These are phyloP conservation scores for Fusarium humuli DNA, from an alignment of 2,329 filamentous ascomycete species.

Conservation along the genomic window DNA sequence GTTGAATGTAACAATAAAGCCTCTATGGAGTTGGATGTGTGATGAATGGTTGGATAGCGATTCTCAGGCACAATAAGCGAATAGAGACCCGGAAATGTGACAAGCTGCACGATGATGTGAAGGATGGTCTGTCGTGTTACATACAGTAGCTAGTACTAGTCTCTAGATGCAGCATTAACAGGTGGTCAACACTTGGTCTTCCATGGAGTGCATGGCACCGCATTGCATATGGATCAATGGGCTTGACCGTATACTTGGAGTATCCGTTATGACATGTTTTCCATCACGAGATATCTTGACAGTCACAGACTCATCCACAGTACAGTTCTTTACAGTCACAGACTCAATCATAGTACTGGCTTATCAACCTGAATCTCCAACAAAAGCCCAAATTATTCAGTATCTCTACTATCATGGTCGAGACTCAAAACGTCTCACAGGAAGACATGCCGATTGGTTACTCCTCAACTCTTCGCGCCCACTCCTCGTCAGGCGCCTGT, in stretches of 20 bases:
- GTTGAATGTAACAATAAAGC: neutral
- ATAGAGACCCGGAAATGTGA: constrained; percentile 21
- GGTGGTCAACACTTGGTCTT: constrained; percentile 3
- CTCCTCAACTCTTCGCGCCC: neutral
- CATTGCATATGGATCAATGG: constrained; percentile 21
- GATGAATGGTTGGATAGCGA: constrained; percentile 21
- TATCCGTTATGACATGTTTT: neutral
- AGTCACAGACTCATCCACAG: neutral
- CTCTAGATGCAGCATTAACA: neutral
- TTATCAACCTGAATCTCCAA: constrained; percentile 22
- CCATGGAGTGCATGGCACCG: neutral
- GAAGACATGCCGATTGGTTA: constrained; percentile 42
- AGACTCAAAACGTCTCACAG: constrained; percentile 44
- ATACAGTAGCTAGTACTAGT: neutral
- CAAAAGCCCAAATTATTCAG: neutral
- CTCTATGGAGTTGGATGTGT: neutral
- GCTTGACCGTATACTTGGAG: neutral
- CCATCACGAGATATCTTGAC: neutral
- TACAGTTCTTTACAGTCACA: neutral
- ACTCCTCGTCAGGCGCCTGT: constrained; percentile 44
- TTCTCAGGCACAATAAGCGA: constrained; percentile 41
- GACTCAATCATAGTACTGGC: neutral
- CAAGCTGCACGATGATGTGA: constrained; percentile 41
- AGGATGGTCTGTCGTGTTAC: constrained; percentile 27
- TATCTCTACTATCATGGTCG: neutral